Conservation (phyloP, 2,329 filamentous ascomycete species). For the Arthrocladium fulminans region DNA sequence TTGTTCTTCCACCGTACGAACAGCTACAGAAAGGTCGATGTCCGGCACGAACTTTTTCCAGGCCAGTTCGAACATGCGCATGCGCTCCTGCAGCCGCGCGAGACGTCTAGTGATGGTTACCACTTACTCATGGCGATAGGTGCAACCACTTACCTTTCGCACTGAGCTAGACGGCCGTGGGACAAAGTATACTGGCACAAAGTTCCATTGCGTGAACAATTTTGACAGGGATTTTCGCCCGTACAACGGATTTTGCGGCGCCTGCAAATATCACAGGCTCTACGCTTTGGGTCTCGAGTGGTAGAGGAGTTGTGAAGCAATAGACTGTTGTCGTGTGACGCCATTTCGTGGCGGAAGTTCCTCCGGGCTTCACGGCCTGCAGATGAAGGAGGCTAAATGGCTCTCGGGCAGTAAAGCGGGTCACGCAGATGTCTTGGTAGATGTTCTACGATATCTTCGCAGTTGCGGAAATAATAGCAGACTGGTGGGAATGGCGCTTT, state of each 20-base stretch:
- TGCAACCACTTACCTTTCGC: neutral
- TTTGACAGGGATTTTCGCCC: slow-evolving; percentile 12
- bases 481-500: too few relatives aligned
- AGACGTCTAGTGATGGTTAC: neutral
- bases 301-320: too few relatives aligned
- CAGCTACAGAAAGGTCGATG: neutral
- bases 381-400: too few relatives aligned
- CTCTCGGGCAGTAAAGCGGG: too few relatives aligned
- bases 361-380: too few relatives aligned
- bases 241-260: slow-evolving; percentile 14
- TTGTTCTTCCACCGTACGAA: neutral
- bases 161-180: neutral
- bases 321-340: too few relatives aligned
- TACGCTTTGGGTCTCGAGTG: neutral
- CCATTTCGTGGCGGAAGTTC: too few relatives aligned
- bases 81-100: neutral
- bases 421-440: too few relatives aligned
- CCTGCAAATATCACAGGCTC: slow-evolving; percentile 8
- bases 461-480: too few relatives aligned
- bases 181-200: neutral
- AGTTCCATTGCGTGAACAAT: slow-evolving; percentile 10
- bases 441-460: too few relatives aligned
- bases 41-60: slow-evolving; percentile 7
- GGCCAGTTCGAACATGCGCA: slow-evolving; percentile 3
- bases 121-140: neutral